Evolutionary conservation across 2,329 filamentous ascomycete genomes (phyloP), one percentile per base, ranked within the genome.

Genomic region (Fusarium mundagurra): DNA sequence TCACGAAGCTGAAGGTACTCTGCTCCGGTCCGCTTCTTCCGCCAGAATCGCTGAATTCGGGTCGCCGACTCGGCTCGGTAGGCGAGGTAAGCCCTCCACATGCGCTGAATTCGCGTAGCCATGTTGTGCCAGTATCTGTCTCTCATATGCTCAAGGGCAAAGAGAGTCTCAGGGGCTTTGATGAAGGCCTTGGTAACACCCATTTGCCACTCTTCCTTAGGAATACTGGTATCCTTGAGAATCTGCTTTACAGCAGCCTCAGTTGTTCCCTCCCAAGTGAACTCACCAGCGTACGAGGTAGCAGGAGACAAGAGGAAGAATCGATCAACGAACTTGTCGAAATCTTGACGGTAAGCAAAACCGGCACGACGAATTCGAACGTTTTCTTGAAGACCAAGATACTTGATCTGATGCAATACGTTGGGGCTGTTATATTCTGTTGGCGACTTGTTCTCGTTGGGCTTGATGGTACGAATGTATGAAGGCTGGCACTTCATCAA

Each of bases 111-210:
- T 67, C 96, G 91, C 69, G 96, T 97, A 8, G 96, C 96, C 96
- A 99, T 98, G 84, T 98, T 99, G 84, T 98, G 96, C 96, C 96
- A 98, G 84, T 98, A 99, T 64, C 94, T 89, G 81, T 99, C 96
- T 80, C 96, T 91, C 96, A 99, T 98, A 66, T 97, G 95, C 83
- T 99, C 96, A 17, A 99, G 87, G 6, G 96, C 96, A 80, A 99
- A 99, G 5, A 99, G 86, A 0, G 96, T 99, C 83, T 99, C 96
- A 1, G 96, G 96, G 0, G 96, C 95, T 84, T 99, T 98, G 86
- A 99, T 97, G 80, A 99, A 99, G 8, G 95, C 96, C 84, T 98
- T 99, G 2, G 94, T 96, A 10, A 96, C 93, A 84, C 96, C 96
- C 88, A 99, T 93, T 83, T 99, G 96, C 88, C 94, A 98, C 81